Percentiles rank a stretch among this genome's conserved stretches.
These are phyloP conservation scores for Candida labiduridarum DNA, from an alignment of 1,139 yeast species.

Conservation along the genomic window DNA sequence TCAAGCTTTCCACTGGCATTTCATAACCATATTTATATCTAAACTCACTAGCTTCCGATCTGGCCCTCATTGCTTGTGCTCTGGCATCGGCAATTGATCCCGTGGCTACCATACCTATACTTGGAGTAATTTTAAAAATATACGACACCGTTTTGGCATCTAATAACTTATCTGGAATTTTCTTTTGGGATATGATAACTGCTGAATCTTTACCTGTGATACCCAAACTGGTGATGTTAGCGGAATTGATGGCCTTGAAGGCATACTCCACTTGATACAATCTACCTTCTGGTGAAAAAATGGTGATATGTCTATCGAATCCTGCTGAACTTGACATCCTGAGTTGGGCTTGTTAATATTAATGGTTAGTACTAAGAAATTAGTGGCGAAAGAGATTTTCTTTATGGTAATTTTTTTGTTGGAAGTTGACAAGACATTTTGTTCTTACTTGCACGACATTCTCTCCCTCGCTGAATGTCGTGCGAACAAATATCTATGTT, in stretches of 20 bases:
- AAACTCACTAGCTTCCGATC: constrained; percentile 93
- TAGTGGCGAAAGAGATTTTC: constrained; percentile 10
- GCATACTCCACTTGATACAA: constrained; percentile 97
- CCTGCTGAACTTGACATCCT: constrained; percentile 68
- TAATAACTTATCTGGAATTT: constrained; percentile 90
- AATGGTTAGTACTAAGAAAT: not conserved
- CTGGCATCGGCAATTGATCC: constrained; percentile 98
- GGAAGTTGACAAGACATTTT: too few relatives aligned
- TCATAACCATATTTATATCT: constrained; percentile 93
- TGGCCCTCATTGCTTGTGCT: constrained; percentile 85
- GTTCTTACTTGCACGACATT: too few relatives aligned
- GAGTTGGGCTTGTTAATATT: not conserved
- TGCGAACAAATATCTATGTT: too few relatives aligned
- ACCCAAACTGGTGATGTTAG: constrained; percentile 88
- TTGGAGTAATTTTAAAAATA: constrained; percentile 77
- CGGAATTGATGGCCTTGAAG: constrained; percentile 92
- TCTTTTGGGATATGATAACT: constrained; percentile 92
- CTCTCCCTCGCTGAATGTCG: too few relatives aligned
- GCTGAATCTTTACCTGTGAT: constrained; percentile 85
- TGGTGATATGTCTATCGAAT: constrained; percentile 96
- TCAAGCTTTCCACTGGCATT: constrained; percentile 92
- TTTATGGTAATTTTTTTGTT: not conserved
- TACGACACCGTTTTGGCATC: constrained; percentile 86
- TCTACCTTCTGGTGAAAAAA: constrained; percentile 98
- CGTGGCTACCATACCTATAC: constrained; percentile 89